A percentile compares a stretch with the other conserved stretches of the same genome.
These are phyloP conservation scores for Heritiera littoralis DNA, from an alignment of 345 rosid species.

Conservation along the genomic window DNA sequence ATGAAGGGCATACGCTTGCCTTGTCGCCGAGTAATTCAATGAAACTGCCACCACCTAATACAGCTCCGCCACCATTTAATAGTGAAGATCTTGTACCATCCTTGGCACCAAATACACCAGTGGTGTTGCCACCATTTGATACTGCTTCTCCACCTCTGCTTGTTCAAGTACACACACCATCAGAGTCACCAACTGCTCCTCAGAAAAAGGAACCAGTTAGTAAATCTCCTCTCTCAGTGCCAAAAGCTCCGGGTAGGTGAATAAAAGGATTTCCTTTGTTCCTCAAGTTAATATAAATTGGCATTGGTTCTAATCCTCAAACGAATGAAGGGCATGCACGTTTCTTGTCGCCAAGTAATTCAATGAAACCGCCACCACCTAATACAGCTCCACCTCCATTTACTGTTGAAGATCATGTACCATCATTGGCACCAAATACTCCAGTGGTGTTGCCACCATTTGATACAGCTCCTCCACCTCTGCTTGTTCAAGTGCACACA, in stretches of 20 bases:
- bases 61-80: conserved; percentile 35
- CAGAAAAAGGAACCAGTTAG: conserved; percentile 33
- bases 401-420: too few species aligned
- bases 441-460: too few species aligned
- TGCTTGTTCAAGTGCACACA: too few species aligned
- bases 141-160: conserved; percentile 45
- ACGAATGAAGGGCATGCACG: too few species aligned
- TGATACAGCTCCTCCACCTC: too few species aligned
- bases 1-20: conserved; percentile 42
- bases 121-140: conserved; percentile 37
- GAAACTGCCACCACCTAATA: conserved; percentile 39
- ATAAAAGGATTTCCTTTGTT: conserved; percentile 17
- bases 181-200: conserved; percentile 32
- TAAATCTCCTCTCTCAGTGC: conserved; percentile 38
- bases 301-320: conserved; percentile 3
- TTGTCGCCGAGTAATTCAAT: conserved; percentile 35
- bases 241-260: conserved; percentile 44
- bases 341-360: too few species aligned
- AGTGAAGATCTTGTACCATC: conserved; percentile 30
- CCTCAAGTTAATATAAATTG: conserved; percentile 29
- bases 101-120: conserved; percentile 34
- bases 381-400: too few species aligned
- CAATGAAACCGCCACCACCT: too few species aligned
- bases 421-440: too few species aligned
- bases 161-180: conserved; percentile 25